phyloP scores from a whole-genome alignment of 805 yeast species.

The Brettanomyces custersianus region DNA sequence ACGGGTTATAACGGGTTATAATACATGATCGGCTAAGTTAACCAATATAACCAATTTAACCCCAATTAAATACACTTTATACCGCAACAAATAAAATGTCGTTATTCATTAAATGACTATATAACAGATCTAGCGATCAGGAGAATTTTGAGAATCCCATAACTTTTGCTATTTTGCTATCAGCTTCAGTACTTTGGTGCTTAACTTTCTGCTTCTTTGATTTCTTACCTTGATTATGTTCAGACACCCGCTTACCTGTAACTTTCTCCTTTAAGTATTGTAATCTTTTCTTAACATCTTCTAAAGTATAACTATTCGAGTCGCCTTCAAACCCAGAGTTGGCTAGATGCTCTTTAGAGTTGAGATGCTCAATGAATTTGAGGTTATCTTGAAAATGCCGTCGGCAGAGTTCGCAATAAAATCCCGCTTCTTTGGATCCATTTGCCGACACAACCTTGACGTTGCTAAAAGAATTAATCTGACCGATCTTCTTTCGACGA shows the following conservation, averaged over 20 bases:
- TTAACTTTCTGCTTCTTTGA: neutral
- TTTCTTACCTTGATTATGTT: neutral
- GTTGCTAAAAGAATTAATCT: constrained; percentile 17
- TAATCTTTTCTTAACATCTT: constrained; percentile 2
- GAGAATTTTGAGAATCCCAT: too few species aligned
- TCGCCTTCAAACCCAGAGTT: constrained; percentile 24
- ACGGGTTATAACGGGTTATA: too few species aligned
- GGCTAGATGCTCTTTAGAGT: constrained; percentile 57
- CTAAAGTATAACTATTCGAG: neutral
- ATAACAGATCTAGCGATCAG: too few species aligned
- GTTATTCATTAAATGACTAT: too few species aligned
- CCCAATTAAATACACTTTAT: too few species aligned
- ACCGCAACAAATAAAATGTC: too few species aligned
- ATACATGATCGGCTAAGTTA: too few species aligned
- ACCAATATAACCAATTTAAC: too few species aligned
- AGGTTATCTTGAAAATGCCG: constrained; percentile 76
- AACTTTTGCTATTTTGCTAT: too few species aligned
- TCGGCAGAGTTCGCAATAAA: constrained; percentile 74
- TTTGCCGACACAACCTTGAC: constrained; percentile 18
- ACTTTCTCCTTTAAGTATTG: constrained; percentile 2
- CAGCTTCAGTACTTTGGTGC: too few species aligned
- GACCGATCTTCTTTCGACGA: constrained; percentile 14
- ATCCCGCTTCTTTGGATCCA: constrained; percentile 56
- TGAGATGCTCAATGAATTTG: constrained; percentile 76
- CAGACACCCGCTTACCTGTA: neutral